Evolutionary conservation across 2,329 filamentous ascomycete genomes (phyloP).

Genomic region (Colletotrichum echinochloae): DNA sequence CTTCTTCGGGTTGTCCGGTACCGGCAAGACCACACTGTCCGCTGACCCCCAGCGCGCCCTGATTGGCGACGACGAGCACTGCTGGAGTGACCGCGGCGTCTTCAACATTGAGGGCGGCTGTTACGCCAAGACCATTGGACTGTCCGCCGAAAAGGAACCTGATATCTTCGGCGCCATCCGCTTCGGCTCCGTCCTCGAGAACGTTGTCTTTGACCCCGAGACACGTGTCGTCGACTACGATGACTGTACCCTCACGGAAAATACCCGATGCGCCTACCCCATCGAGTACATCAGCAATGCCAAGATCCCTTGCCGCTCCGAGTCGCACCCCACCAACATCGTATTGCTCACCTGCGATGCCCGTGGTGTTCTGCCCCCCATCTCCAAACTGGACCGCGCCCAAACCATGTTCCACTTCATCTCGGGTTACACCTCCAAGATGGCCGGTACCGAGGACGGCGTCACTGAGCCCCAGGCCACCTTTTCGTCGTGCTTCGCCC

Average conservation of each 20-base stretch:
- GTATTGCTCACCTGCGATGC: constrained; percentile 97
- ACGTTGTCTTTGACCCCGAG: constrained; percentile 94
- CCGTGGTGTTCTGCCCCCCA: constrained; percentile 95
- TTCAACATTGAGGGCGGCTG: constrained; percentile 99
- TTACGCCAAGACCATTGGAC: constrained; percentile 98
- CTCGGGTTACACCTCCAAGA: constrained; percentile 99
- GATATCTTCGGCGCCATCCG: constrained; percentile 97
- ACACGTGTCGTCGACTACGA: constrained; percentile 96
- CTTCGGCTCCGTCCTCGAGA: constrained; percentile 97
- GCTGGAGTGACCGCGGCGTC: constrained; percentile 95
- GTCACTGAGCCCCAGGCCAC: constrained; percentile 97
- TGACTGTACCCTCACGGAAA: constrained; percentile 93
- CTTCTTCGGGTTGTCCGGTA: constrained; percentile 99
- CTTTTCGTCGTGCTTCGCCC: constrained; percentile 99
- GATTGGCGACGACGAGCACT: constrained; percentile 99
- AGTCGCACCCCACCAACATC: constrained; percentile 94
- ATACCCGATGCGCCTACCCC: constrained; percentile 97
- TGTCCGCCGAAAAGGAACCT: constrained; percentile 98
- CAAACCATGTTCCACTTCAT: constrained; percentile 99
- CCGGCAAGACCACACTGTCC: constrained; percentile 98
- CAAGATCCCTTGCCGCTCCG: constrained; percentile 94
- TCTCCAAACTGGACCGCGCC: constrained; percentile 93
- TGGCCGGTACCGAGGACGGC: constrained; percentile 98
- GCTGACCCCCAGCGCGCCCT: constrained; percentile 95
- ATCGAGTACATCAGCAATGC: constrained; percentile 99